phyloP scores from a whole-genome alignment of 768 basidiomycete genomes.

The Cubamyces sp. region DNA sequence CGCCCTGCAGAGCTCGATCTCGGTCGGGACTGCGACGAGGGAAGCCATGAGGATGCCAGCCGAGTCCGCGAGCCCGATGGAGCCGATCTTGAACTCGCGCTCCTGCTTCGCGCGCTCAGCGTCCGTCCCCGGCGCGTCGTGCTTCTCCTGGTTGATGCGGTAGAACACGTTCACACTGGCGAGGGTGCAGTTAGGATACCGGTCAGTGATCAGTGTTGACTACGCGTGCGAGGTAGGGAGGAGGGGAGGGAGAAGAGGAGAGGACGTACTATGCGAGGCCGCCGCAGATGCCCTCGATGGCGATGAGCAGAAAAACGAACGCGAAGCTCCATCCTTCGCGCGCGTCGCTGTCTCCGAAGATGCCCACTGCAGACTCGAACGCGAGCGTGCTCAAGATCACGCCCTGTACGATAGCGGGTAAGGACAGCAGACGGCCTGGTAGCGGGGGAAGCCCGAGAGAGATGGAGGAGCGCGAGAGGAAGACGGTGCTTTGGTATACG shows the following conservation, averaged over 20 bases:
- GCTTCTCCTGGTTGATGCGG: slow-evolving; percentile 75
- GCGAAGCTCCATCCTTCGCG: slow-evolving; percentile 52
- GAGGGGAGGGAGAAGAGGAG: slow-evolving; percentile 29
- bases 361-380: slow-evolving; percentile 69
- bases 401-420: slow-evolving; percentile 79
- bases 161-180: slow-evolving; percentile 82
- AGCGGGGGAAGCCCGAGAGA: slow-evolving; percentile 83
- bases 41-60: slow-evolving; percentile 68
- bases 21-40: slow-evolving; percentile 71
- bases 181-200: not conserved
- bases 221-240: slow-evolving; percentile 1
- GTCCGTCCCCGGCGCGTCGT: slow-evolving; percentile 50
- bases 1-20: slow-evolving; percentile 72
- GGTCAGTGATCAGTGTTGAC: not conserved
- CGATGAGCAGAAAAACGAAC: slow-evolving; percentile 76
- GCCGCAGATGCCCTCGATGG: slow-evolving; percentile 90
- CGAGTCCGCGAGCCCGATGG: slow-evolving; percentile 85
- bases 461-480: slow-evolving; percentile 90
- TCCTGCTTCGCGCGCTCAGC: slow-evolving; percentile 70
- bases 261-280: slow-evolving; percentile 84
- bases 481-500: slow-evolving; percentile 89
- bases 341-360: slow-evolving; percentile 54
- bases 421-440: slow-evolving; percentile 64
- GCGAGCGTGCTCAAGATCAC: slow-evolving; percentile 63
- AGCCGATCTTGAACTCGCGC: slow-evolving; percentile 88